Percentiles rank a stretch among this genome's conserved stretches.
Conservation (phyloP, 2,329 filamentous ascomycete species). For the Penicillium brevicompactum region DNA sequence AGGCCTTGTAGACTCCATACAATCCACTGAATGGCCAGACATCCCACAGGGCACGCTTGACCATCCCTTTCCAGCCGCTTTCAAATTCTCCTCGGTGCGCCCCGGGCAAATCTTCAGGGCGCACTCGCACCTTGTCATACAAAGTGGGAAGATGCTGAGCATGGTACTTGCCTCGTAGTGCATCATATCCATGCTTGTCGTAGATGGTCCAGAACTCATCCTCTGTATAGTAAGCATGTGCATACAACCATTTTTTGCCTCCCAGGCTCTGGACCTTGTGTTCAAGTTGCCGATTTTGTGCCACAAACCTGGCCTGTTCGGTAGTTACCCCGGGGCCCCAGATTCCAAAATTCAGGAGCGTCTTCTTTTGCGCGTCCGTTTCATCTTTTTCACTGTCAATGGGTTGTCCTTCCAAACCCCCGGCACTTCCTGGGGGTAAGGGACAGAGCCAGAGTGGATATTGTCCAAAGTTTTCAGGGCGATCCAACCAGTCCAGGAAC, state of each 20-base stretch:
- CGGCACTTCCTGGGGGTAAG: conserved; percentile 7
- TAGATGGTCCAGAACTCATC: conserved; percentile 49
- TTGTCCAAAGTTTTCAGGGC: conserved; percentile 42
- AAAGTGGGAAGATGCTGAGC: conserved; percentile 38
- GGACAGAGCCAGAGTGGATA: conserved; percentile 65
- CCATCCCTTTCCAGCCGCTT: conserved; percentile 13
- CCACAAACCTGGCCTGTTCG: conserved; percentile 61
- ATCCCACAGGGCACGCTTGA: conserved; percentile 19
- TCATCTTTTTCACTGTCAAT: background rate
- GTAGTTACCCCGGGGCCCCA: conserved; percentile 73
- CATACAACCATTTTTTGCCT: conserved; percentile 86
- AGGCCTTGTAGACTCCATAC: conserved; percentile 28
- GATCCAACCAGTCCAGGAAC: conserved; percentile 57
- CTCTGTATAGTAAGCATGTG: conserved; percentile 79
- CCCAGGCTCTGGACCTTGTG: conserved; percentile 67
- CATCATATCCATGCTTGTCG: conserved; percentile 41
- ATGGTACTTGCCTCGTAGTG: conserved; percentile 41
- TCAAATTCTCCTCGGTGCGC: conserved; percentile 14
- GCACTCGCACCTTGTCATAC: conserved; percentile 39
- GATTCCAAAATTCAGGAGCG: conserved; percentile 62
- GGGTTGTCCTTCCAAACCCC: conserved; percentile 8
- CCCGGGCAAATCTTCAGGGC: conserved; percentile 14
- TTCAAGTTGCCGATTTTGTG: conserved; percentile 72
- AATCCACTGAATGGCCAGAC: conserved; percentile 29
- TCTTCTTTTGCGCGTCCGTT: background rate